Percentiles rank a stretch among this genome's conserved stretches.
Evolutionary conservation across 768 basidiomycete genomes (phyloP).

Genomic region (Mycena alexandri): DNA sequence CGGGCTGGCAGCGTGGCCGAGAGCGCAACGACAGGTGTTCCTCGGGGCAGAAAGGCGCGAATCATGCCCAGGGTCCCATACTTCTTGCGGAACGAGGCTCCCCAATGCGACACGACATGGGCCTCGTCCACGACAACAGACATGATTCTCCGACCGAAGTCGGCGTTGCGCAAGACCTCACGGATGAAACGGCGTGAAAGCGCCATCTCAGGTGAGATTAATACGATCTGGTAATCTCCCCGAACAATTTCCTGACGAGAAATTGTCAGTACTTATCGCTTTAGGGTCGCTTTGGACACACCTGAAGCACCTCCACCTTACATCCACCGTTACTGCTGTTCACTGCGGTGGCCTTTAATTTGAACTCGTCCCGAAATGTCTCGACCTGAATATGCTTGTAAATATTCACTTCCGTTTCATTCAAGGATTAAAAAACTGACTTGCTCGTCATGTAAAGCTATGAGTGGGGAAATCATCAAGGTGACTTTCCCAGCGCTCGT

Average conservation of each 20-base stretch:
- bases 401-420: too few relatives aligned
- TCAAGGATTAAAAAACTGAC: too few relatives aligned
- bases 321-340: conserved; percentile 49
- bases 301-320: conserved; percentile 41
- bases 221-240: conserved; percentile 45
- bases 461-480: conserved; percentile 54
- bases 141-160: conserved; percentile 39
- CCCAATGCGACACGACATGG: conserved; percentile 54
- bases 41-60: conserved; percentile 6
- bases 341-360: conserved; percentile 46
- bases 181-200: conserved; percentile 44
- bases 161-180: conserved; percentile 41
- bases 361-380: conserved; percentile 49
- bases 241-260: conserved; percentile 41
- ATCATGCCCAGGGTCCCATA: conserved; percentile 7
- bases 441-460: conserved; percentile 55
- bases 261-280: too few relatives aligned
- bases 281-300: too few relatives aligned
- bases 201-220: conserved; percentile 52
- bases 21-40: neutral
- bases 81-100: conserved; percentile 28
- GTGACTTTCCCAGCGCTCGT: conserved; percentile 45
- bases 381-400: too few relatives aligned
- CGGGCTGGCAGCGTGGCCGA: conserved; percentile 10
- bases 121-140: conserved; percentile 52